Conservation (phyloP, 345 rosid species). For the Murraya paniculata region DNA sequence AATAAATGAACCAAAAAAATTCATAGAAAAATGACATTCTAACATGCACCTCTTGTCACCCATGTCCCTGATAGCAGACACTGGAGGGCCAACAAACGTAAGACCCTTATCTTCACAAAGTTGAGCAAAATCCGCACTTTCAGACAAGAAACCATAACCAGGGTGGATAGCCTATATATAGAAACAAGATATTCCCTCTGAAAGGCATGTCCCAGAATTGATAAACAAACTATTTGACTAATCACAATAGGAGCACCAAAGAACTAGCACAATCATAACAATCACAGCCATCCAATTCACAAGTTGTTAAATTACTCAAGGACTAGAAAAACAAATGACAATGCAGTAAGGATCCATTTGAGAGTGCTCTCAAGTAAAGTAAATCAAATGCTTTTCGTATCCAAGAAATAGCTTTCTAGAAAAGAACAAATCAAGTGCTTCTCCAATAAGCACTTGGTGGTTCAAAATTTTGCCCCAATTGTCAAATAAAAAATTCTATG, state of each 20-base stretch:
- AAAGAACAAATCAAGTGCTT: not conserved
- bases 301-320: not conserved
- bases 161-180: conserved; percentile 80
- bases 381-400: not conserved
- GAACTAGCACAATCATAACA: not conserved
- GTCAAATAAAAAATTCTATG: too few relatives aligned
- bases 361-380: not conserved
- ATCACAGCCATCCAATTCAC: not conserved
- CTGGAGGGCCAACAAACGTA: conserved; percentile 85
- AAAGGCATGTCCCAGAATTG: conserved; percentile 6
- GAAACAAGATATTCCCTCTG: conserved; percentile 24
- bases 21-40: not conserved
- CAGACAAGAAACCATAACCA: conserved; percentile 89
- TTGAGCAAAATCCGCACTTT: conserved; percentile 77
- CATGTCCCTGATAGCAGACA: conserved; percentile 93
- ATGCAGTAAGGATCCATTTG: not conserved
- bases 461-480: too few relatives aligned
- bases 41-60: conserved; percentile 82
- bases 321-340: not conserved
- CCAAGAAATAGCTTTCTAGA: not conserved
- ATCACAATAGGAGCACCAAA: not conserved
- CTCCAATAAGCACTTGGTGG: not conserved
- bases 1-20: not conserved
- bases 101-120: conserved; percentile 81
- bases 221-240: conserved; percentile 4